These are phyloP conservation scores for Penicillium mononematosum DNA, from an alignment of 495 filamentous ascomycete species.

Conservation along the genomic window DNA sequence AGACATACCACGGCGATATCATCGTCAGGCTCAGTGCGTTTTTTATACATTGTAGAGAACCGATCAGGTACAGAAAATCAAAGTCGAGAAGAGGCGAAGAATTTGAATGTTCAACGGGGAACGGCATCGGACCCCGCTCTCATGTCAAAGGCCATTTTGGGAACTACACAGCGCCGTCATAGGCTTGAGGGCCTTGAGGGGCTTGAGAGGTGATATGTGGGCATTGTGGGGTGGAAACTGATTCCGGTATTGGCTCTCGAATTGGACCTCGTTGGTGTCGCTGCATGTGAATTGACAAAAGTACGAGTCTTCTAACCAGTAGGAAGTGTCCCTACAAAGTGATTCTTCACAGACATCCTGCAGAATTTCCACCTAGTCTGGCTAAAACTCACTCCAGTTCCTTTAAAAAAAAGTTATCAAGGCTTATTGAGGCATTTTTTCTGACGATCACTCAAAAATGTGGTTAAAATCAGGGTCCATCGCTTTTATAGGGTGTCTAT, in stretches of 20 bases:
- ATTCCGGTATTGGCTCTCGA: not conserved
- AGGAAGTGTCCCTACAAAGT: not conserved
- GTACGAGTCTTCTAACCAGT: not conserved
- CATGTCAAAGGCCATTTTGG: too few species aligned
- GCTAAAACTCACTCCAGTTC: not conserved
- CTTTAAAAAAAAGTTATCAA: not conserved
- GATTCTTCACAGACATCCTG: not conserved
- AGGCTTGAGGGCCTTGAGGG: too few species aligned
- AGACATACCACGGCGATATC: not conserved
- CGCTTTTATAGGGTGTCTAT: too few species aligned
- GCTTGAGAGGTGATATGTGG: not conserved
- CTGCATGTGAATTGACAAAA: not conserved
- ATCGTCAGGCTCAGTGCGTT: not conserved
- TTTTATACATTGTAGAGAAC: not conserved
- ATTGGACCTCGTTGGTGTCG: not conserved
- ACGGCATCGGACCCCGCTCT: too few species aligned
- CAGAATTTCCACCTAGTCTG: not conserved
- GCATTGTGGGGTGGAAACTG: too few species aligned
- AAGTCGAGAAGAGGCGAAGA: not conserved
- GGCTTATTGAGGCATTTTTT: not conserved
- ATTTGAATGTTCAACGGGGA: too few species aligned
- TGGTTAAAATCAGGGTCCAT: too few species aligned
- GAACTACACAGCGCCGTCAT: too few species aligned
- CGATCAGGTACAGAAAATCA: not conserved
- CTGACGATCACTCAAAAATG: too few species aligned